phyloP scores from a whole-genome alignment of 306 rosid genomes.

The Trifolium dubium region DNA sequence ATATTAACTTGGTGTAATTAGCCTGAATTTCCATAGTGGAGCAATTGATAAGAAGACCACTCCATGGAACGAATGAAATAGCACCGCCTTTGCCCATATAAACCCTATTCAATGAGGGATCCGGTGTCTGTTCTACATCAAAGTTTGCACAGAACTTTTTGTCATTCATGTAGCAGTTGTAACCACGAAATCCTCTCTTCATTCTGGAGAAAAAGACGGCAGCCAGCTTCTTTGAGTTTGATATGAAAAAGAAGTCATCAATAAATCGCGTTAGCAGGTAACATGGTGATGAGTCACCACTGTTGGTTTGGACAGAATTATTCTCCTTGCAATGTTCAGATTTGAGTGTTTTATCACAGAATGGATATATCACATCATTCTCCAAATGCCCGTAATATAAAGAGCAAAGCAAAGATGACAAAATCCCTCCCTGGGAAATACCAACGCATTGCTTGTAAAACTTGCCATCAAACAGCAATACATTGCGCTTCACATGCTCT shows the following conservation, averaged over 20 bases:
- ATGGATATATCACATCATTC: slow-evolving; percentile 69
- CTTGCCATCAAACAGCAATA: slow-evolving; percentile 68
- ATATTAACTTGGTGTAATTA: slow-evolving; percentile 76
- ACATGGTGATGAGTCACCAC: slow-evolving; percentile 40
- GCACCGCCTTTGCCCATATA: slow-evolving; percentile 57
- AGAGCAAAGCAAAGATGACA: slow-evolving; percentile 87
- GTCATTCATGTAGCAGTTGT: slow-evolving; percentile 89
- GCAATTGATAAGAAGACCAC: slow-evolving; percentile 90
- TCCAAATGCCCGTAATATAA: slow-evolving; percentile 81
- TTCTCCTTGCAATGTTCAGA: slow-evolving; percentile 42
- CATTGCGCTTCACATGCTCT: slow-evolving; percentile 81
- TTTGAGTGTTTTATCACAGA: slow-evolving; percentile 56
- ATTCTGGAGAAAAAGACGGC: slow-evolving; percentile 66
- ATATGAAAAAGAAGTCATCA: slow-evolving; percentile 81
- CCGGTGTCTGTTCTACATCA: slow-evolving; percentile 50
- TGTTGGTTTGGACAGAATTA: slow-evolving; percentile 36
- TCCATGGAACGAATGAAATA: slow-evolving; percentile 73
- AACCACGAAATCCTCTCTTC: slow-evolving; percentile 74
- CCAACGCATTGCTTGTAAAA: slow-evolving; percentile 82
- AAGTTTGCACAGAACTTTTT: slow-evolving; percentile 76
- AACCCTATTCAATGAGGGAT: slow-evolving; percentile 52
- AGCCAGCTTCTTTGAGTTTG: slow-evolving; percentile 82
- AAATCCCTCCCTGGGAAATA: slow-evolving; percentile 91
- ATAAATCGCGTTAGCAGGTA: slow-evolving; percentile 65
- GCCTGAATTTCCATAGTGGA: slow-evolving; percentile 81